Evolutionary conservation across 192 early-diverging fungal species (phyloP), one percentile per base, ranked within the genome.

Genomic region (Umbelopsis vinacea): DNA sequence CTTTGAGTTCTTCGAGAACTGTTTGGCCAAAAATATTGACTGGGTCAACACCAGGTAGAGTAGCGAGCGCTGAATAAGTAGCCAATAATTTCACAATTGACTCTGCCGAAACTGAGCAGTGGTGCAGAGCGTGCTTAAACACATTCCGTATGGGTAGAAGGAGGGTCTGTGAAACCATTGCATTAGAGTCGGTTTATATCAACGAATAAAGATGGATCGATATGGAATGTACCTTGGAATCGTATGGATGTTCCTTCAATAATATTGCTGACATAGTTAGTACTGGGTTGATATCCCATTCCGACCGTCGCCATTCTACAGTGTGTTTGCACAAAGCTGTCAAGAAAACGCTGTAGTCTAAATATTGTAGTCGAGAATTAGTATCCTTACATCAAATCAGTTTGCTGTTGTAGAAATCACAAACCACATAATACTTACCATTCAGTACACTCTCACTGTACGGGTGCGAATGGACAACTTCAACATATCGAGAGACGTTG

Each of bases 401-500:
- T 1, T 3, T 3, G n/a, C 19, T 14, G 17, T 17, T 50, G 48
- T 15, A 50, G n/a, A 17, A 50, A 21, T 17, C 48, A 73, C n/a
- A 53, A 67, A 35, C 29, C 29, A 29, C 29, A 29, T 1, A 3
- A 29, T 29, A 57, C 24, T 73, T 79, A 81, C 82, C 82, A 50
- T 50, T 68, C 22, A 89, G 38, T 0, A 87, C 71, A n/a, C 66
- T 80, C 24, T 81, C 78, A 17, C 80, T 75, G 37, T 82, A 80
- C 6, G 81, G 83, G 21, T 83, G 73, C 1, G 81, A 82, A 60
- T 89, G 83, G 4, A 89, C 85, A 0, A 72, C 77, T 60, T 86
- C 82, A 1, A 89, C 77, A 69, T 89, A 89, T 11, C 78, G 79
- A 15, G 79, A 76, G 38, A 84, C 69, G 46, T 87, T 89, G 50